Conservation (phyloP, 2,329 filamentous ascomycete genomes). For the Fusarium agapanthi region DNA sequence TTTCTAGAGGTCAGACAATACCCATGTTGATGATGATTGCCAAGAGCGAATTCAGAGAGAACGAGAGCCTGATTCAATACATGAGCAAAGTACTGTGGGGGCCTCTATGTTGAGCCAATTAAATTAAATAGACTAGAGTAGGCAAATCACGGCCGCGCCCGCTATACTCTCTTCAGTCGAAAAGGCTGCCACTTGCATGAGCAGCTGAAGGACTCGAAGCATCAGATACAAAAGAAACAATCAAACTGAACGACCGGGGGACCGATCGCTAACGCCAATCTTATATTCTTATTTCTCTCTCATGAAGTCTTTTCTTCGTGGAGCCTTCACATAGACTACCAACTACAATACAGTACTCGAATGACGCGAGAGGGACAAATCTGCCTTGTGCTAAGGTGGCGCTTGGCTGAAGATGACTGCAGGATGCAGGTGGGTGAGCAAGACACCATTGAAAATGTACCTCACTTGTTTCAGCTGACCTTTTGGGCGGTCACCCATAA, state of each 20-base stretch:
- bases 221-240: background rate
- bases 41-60: background rate
- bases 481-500: background rate
- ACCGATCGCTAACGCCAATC: rapidly evolving
- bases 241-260: rapidly evolving
- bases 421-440: background rate
- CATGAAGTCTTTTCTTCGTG: rapidly evolving
- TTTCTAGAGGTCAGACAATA: background rate
- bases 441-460: background rate
- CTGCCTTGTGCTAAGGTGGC: background rate
- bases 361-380: background rate
- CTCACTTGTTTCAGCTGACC: background rate
- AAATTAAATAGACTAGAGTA: background rate
- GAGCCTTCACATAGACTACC: background rate
- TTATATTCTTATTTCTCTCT: rapidly evolving
- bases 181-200: background rate
- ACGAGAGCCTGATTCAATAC: background rate
- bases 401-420: background rate
- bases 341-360: rapidly evolving
- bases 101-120: background rate
- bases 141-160: background rate
- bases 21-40: background rate
- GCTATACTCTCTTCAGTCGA: background rate
- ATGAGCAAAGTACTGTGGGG: background rate
- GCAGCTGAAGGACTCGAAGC: background rate